Conservation (phyloP, 2,329 filamentous ascomycete species). For the Leptographium lundbergii region DNA sequence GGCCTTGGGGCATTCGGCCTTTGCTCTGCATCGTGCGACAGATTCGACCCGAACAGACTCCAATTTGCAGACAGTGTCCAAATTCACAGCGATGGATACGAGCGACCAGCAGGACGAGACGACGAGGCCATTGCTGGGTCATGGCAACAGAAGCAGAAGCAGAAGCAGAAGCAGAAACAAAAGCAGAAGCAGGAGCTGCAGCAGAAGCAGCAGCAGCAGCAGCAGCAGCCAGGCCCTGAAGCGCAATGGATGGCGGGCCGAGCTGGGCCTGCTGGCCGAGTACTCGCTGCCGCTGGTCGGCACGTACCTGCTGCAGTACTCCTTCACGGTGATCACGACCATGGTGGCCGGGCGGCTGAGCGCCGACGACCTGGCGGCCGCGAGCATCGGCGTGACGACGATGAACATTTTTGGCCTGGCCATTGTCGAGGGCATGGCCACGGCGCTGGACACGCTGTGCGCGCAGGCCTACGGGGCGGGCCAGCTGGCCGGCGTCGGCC, state of each 20-base stretch:
- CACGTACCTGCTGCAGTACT: slow-evolving; percentile 51
- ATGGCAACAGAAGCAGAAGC: background rate
- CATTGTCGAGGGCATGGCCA: slow-evolving; percentile 54
- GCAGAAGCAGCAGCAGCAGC: background rate
- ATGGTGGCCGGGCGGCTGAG: slow-evolving; percentile 49
- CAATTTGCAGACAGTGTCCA: too few relatives aligned
- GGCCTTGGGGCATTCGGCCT: too few relatives aligned
- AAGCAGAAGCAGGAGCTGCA: background rate
- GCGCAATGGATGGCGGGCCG: slow-evolving; percentile 43
- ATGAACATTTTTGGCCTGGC: slow-evolving; percentile 52
- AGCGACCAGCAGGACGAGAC: background rate
- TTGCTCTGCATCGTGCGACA: too few relatives aligned
- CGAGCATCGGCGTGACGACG: slow-evolving; percentile 36
- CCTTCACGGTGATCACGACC: slow-evolving; percentile 46
- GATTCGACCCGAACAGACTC: too few relatives aligned
- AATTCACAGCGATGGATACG: background rate
- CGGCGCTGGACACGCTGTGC: slow-evolving; percentile 60
- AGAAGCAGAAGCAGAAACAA: background rate
- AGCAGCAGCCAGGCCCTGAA: slow-evolving; percentile 21
- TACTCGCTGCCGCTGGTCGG: slow-evolving; percentile 43
- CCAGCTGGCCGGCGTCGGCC: slow-evolving; percentile 53
- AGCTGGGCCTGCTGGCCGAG: slow-evolving; percentile 48
- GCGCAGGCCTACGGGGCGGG: slow-evolving; percentile 63
- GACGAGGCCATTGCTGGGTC: background rate
- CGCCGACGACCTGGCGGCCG: slow-evolving; percentile 44